Evolutionary conservation across 1,284 basidiomycete species (phyloP).

Genomic region (Heterobasidion irregulare): DNA sequence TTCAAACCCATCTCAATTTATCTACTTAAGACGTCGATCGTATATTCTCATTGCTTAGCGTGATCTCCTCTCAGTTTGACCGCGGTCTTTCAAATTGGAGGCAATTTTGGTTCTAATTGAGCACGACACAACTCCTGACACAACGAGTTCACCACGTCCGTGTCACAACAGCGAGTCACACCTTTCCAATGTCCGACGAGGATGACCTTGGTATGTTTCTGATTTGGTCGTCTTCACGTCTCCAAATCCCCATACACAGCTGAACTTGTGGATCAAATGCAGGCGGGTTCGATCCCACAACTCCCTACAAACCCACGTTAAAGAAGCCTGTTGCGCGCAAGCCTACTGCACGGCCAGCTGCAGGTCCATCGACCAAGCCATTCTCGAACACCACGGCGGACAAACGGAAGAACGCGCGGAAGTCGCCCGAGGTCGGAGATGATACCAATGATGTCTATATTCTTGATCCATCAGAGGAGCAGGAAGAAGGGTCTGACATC

Average conservation of each 20-base stretch:
- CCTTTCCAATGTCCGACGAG: slow-evolving; percentile 9
- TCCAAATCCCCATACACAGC: neutral
- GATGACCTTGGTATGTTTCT: slow-evolving; percentile 16
- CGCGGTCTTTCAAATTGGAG: no score
- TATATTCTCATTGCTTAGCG: no score
- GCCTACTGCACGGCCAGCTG: slow-evolving; percentile 9
- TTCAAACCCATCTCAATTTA: no score
- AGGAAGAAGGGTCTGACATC: neutral
- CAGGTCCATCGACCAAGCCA: slow-evolving; percentile 15
- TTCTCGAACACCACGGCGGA: neutral
- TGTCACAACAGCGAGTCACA: neutral
- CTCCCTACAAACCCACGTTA: slow-evolving; percentile 13
- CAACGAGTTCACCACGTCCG: neutral
- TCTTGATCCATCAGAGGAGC: neutral
- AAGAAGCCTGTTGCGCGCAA: slow-evolving; percentile 14
- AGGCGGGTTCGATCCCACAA: slow-evolving; percentile 18
- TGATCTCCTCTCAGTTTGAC: no score
- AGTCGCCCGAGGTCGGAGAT: neutral
- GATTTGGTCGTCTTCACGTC: neutral
- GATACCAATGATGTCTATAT: neutral
- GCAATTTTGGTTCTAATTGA: no score
- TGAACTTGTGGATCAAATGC: neutral
- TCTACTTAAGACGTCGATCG: no score
- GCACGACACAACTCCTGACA: no score
- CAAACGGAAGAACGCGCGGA: neutral